Conservation (phyloP, 2,329 filamentous ascomycete species). For the Ophiostoma quercus region DNA sequence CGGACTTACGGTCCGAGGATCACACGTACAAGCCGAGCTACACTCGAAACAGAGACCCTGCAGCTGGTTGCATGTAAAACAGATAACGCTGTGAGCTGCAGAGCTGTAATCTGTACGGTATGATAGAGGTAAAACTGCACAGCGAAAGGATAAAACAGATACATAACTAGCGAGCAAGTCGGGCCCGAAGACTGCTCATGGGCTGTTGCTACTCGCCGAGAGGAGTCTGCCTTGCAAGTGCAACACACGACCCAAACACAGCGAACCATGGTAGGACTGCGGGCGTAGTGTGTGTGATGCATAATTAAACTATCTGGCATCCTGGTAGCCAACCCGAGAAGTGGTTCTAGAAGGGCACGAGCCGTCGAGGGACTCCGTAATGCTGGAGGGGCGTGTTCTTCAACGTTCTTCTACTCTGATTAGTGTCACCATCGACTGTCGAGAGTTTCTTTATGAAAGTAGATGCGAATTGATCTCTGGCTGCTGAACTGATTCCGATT, state of each 20-base stretch:
- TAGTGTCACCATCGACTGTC: too few relatives aligned
- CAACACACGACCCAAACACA: background rate
- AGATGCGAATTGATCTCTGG: background rate
- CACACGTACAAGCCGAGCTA: background rate
- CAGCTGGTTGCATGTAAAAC: background rate
- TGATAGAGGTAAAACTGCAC: background rate
- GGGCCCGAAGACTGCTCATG: background rate
- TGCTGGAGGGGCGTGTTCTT: background rate
- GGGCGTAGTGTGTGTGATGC: background rate
- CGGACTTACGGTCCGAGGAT: background rate
- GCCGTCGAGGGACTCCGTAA: background rate
- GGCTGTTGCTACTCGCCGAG: background rate
- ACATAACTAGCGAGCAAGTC: slow-evolving; percentile 5
- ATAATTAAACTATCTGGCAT: slow-evolving; percentile 6
- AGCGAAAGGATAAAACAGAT: background rate
- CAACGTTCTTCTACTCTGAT: background rate
- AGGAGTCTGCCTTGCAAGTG: background rate
- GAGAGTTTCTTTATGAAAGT: background rate
- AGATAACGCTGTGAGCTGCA: background rate
- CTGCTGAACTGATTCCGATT: background rate
- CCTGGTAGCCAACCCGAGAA: background rate
- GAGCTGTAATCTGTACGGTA: background rate
- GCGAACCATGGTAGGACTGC: background rate
- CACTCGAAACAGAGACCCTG: background rate
- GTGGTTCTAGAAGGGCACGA: slow-evolving; percentile 5